A percentile compares a stretch with the other conserved stretches of the same genome.
phyloP scores from a whole-genome alignment of 352 stramenopile genomes.

The Lagenidium giganteum region DNA sequence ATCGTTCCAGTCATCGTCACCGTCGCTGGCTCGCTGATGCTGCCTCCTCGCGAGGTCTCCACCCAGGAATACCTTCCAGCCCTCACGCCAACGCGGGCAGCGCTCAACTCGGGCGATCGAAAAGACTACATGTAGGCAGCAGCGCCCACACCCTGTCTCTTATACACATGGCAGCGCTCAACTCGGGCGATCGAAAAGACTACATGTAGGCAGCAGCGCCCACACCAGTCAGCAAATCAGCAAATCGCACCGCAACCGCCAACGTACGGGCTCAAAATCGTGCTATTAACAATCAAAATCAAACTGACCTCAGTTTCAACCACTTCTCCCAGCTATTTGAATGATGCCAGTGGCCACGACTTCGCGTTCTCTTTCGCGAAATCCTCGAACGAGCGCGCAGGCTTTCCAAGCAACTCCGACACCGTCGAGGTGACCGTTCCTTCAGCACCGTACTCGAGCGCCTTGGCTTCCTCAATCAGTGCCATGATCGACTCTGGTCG shows the following conservation, averaged over 20 bases:
- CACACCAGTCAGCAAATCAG: no score
- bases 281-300: no score
- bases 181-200: no score
- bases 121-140: no score
- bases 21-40: conserved; percentile 45
- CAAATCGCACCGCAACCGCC: no score
- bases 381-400: conserved; percentile 28
- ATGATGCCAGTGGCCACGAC: conserved; percentile 29
- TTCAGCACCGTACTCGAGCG: conserved; percentile 39
- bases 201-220: no score
- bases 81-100: conserved; percentile 16
- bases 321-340: no score
- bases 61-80: conserved; percentile 26
- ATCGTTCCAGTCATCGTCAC: conserved; percentile 56
- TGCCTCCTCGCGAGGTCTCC: conserved; percentile 17
- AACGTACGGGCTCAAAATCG: no score
- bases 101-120: no score
- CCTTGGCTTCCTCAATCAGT: conserved; percentile 39
- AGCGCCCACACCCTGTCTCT: no score
- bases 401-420: conserved; percentile 28
- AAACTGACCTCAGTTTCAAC: no score
- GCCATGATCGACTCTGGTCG: conserved; percentile 49
- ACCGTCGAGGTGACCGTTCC: conserved; percentile 24
- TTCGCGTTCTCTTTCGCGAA: conserved; percentile 43
- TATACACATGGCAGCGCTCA: no score